A percentile compares a stretch with the other conserved stretches of the same genome.
These are phyloP conservation scores for Ascochyta koolunga DNA, from an alignment of 2,329 filamentous ascomycete genomes.

Conservation along the genomic window DNA sequence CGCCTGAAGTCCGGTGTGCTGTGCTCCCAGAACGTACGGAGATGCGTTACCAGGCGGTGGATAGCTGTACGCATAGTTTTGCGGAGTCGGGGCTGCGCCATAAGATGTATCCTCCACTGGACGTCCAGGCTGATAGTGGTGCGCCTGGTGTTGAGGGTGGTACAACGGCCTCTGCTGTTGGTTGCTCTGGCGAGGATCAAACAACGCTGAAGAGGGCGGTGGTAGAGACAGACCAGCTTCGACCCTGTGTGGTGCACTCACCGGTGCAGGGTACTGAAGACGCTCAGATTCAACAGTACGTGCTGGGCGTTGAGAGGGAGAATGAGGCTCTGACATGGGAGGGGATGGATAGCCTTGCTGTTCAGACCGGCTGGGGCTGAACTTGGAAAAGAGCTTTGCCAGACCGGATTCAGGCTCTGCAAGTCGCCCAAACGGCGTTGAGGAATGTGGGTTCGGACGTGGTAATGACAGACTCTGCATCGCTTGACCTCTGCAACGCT, in stretches of 20 bases:
- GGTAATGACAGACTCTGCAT: conserved; percentile 52
- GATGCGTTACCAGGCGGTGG: conserved; percentile 27
- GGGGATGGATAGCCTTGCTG: conserved; percentile 54
- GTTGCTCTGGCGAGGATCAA: conserved; percentile 33
- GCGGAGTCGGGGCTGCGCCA: conserved; percentile 27
- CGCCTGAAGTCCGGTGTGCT: conserved; percentile 38
- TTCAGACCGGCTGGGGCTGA: conserved; percentile 45
- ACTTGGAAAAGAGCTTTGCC: conserved; percentile 41
- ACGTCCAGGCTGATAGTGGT: conserved; percentile 36
- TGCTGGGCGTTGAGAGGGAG: conserved; percentile 48
- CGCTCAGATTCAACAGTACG: conserved; percentile 42
- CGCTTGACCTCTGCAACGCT: conserved; percentile 46
- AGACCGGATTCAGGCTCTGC: conserved; percentile 44
- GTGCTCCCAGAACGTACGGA: conserved; percentile 32
- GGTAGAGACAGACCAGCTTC: conserved; percentile 34
- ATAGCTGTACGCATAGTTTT: conserved; percentile 42
- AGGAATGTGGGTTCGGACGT: conserved; percentile 44
- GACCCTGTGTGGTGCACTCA: conserved; percentile 30
- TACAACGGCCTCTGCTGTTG: conserved; percentile 38
- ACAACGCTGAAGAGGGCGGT: conserved; percentile 31
- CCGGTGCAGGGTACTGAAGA: conserved; percentile 34
- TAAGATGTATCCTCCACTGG: conserved; percentile 35
- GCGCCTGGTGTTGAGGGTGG: conserved; percentile 27
- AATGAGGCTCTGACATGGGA: conserved; percentile 59
- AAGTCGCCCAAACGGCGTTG: conserved; percentile 47